Conservation (phyloP, 495 filamentous ascomycete genomes). For the Aspergillus bridgeri region DNA sequence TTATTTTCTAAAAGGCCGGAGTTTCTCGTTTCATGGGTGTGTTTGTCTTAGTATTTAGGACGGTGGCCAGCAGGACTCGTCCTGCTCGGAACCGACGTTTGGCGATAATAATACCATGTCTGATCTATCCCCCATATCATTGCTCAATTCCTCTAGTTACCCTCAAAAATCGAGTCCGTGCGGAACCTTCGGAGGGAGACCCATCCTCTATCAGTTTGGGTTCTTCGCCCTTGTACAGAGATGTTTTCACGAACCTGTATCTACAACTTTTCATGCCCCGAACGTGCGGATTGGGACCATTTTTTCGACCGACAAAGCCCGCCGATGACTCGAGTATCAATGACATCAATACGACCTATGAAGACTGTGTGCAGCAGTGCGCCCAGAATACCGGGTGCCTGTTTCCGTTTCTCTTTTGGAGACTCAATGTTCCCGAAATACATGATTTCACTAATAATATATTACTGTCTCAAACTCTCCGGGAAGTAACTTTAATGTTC, state of each 20-base stretch:
- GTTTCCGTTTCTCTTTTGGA: no score
- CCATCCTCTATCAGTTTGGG: no score
- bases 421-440: no score
- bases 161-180: no score
- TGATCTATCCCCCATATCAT: neutral
- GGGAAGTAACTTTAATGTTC: no score
- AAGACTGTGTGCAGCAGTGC: conserved; percentile 37
- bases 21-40: neutral
- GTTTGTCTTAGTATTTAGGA: neutral
- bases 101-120: neutral
- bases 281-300: conserved; percentile 34
- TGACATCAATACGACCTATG: conserved; percentile 19
- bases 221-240: conserved; percentile 30
- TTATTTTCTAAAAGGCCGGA: neutral
- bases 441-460: no score
- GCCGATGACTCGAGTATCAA: conserved; percentile 19
- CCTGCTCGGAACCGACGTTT: no score
- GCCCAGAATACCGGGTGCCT: conserved; percentile 36
- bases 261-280: conserved; percentile 16
- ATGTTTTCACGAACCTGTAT: conserved; percentile 31
- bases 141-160: neutral
- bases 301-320: conserved; percentile 21
- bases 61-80: no score
- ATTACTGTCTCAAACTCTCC: no score
- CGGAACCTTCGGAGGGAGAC: no score